Evolutionary conservation across 148 eudicot genomes (phyloP), one percentile per base, ranked within the genome.

Genomic region (Persicaria tinctoria): DNA sequence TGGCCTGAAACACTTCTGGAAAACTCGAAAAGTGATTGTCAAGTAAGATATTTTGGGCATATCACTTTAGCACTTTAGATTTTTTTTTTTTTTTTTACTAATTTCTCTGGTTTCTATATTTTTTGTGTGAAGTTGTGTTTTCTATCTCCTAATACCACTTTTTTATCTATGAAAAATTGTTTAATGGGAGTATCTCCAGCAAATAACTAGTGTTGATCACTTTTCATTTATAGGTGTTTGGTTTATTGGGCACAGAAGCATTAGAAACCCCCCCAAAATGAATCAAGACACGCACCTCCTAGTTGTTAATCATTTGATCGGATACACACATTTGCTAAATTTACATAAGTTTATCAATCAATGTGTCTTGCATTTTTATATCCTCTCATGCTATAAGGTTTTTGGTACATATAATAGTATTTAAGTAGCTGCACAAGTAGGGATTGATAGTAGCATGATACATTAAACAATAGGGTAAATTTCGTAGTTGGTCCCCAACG

Each of bases 1-100:
- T 48, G 97, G 97, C 74, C 92, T 79, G 78, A 95, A 95, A 68
- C 92, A 89, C 72, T 95, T 95, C 77, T 95, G 92, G 99, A 92
- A 88, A 82, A 97, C 97, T 27, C 87, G 99, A 78, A 85, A 82
- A 75, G 99, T 91, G 68, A 95, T 92, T 71, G 90, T 79, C 83
- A 84, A 92, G 97, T 92, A 88, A 90, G 97, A 80, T 66, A 41
- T 66, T 14, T 44, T 32, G 70, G 44, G 70, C 70, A 63, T 63
- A 27, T 63, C 47, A 41, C 5, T 64, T 23, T 64, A 41, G 41
- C 47, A 38, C 46, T 64, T 12, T 12, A 10, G 47, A 32, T 64
- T 12, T 14, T 11, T 23, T 18, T 7, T 2, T 60, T 60, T 6
- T 60, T 60, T 13, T 11, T 23, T 62, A 14, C 5, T 62, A 10